Conservation (phyloP, 441 rosid species). For the Cnidoscolus chayamansa region DNA sequence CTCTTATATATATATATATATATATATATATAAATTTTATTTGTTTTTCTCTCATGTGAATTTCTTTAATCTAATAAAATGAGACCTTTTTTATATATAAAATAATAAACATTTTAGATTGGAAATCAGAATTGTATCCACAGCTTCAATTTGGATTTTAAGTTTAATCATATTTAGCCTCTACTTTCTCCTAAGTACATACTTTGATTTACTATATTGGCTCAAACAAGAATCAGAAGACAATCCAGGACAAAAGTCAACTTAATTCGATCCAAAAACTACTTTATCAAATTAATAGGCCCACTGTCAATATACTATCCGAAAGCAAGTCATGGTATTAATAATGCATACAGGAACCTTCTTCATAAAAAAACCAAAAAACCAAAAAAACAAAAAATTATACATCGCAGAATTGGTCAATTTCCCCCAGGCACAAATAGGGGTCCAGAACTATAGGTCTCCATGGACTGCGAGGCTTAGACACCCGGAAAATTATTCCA, state of each 20-base stretch:
- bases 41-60: too few relatives aligned
- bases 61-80: too few relatives aligned
- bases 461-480: constrained; percentile 10
- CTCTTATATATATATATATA: too few relatives aligned
- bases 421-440: constrained; percentile 12
- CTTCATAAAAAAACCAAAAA: not conserved
- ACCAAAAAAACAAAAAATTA: not conserved
- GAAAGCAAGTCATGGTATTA: constrained; percentile 13
- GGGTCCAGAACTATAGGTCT: constrained; percentile 12
- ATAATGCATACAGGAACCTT: constrained; percentile 20
- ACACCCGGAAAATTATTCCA: constrained; percentile 26
- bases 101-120: too few relatives aligned
- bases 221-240: not conserved
- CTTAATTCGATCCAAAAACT: constrained; percentile 20
- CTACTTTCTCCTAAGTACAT: too few relatives aligned
- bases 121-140: too few relatives aligned
- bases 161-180: too few relatives aligned
- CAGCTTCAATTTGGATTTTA: too few relatives aligned
- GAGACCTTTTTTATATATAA: too few relatives aligned
- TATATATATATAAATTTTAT: too few relatives aligned
- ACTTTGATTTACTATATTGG: not conserved
- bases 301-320: constrained; percentile 3
- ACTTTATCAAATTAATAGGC: constrained; percentile 16
- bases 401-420: constrained; percentile 26
- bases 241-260: not conserved